These are phyloP conservation scores for Phaffia tasmanica DNA, from an alignment of 768 basidiomycete species.

Conservation along the genomic window DNA sequence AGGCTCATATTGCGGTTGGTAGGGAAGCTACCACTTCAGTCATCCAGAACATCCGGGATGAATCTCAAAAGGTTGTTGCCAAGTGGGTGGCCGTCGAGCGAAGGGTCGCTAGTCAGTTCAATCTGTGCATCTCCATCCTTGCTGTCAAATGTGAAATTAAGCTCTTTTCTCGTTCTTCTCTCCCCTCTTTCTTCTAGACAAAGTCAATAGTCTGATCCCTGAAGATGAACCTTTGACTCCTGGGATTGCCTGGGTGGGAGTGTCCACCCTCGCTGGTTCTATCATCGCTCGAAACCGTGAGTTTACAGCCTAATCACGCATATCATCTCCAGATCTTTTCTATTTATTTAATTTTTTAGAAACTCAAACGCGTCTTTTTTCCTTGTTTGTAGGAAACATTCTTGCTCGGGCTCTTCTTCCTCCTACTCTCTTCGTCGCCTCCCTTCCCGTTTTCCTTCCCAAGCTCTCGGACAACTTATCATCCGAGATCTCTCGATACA, in stretches of 20 bases:
- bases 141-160: neutral
- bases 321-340: neutral
- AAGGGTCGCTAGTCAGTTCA: conserved; percentile 60
- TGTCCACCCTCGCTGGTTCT: conserved; percentile 77
- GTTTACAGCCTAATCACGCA: conserved; percentile 4
- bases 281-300: conserved; percentile 67
- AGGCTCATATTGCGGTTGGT: conserved; percentile 60
- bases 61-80: conserved; percentile 61
- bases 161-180: neutral
- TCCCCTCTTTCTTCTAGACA: conserved; percentile 43
- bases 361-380: neutral
- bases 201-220: conserved; percentile 70
- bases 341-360: neutral
- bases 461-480: conserved; percentile 61
- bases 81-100: conserved; percentile 80
- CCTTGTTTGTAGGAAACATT: conserved; percentile 39
- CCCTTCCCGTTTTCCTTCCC: conserved; percentile 76
- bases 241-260: conserved; percentile 64
- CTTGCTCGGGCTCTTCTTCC: conserved; percentile 63
- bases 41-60: conserved; percentile 50
- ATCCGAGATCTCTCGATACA: conserved; percentile 12
- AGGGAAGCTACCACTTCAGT: conserved; percentile 52
- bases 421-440: conserved; percentile 56
- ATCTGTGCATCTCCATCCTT: neutral
- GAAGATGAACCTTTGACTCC: conserved; percentile 74